Evolutionary conservation across 352 stramenopile species (phyloP).

Genomic region (Saprolegnia diclina): DNA sequence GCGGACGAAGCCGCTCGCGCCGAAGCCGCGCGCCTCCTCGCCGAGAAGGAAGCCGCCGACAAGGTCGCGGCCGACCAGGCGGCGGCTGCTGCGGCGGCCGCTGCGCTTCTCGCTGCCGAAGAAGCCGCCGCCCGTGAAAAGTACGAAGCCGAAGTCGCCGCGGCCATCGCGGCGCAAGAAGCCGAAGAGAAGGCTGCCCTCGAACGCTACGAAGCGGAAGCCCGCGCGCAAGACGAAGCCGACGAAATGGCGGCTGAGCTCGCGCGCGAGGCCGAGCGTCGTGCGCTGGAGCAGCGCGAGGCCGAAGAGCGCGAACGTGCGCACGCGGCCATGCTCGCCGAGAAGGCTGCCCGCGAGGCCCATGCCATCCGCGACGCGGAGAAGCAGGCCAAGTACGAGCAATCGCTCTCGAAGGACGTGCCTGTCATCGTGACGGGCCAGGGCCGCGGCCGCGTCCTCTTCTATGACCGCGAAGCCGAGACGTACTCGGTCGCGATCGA

Average conservation of each 20-base stretch:
- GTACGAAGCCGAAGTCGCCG: conserved; percentile 14
- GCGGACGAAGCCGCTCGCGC: conserved; percentile 28
- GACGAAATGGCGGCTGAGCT: conserved; percentile 31
- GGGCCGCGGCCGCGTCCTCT: conserved; percentile 60
- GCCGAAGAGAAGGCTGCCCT: conserved; percentile 30
- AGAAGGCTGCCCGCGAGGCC: conserved; percentile 24
- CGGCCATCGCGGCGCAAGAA: conserved; percentile 27
- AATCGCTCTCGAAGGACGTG: conserved; percentile 81
- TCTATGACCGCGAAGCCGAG: conserved; percentile 75
- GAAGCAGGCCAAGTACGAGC: conserved; percentile 76
- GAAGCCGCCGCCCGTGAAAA: conserved; percentile 1
- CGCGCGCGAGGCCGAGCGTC: conserved; percentile 11
- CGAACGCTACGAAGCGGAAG: conserved; percentile 31
- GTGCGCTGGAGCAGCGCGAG: conserved; percentile 19
- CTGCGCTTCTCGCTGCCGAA: conserved; percentile 26
- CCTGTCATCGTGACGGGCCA: conserved; percentile 72
- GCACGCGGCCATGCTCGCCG: conserved; percentile 18
- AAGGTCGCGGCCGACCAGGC: conserved; percentile 11
- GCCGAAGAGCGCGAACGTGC: conserved; percentile 35
- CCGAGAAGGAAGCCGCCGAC: conserved; percentile 31
- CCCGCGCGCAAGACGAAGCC: conserved; percentile 33
- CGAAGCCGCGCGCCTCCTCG: conserved; percentile 14
- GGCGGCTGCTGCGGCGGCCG: conserved; percentile 22
- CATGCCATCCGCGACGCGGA: conserved; percentile 16
- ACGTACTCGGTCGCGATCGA: conserved; percentile 71